Evolutionary conservation across 2,329 filamentous ascomycete genomes (phyloP).

Genomic region (Cercospora beticola): DNA sequence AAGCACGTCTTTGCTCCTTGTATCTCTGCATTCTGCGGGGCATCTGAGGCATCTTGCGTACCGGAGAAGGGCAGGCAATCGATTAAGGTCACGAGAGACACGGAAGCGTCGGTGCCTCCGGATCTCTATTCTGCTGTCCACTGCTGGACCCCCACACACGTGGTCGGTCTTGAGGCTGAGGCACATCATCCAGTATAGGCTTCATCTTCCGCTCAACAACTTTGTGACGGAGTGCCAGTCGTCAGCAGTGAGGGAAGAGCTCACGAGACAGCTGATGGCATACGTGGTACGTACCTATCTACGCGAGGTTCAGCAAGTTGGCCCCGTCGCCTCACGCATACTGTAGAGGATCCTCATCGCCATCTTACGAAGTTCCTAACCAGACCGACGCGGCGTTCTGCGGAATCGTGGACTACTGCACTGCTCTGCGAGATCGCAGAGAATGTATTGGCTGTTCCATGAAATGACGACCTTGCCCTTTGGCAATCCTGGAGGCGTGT

Average conservation of each 20-base stretch:
- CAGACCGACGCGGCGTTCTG: neutral
- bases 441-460: neutral
- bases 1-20: neutral
- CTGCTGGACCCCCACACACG: neutral
- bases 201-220: neutral
- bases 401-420: neutral
- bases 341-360: neutral
- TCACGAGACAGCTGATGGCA: neutral
- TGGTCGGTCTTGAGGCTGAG: neutral
- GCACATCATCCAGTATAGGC: neutral
- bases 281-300: neutral
- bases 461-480: neutral
- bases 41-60: neutral
- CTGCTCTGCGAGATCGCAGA: neutral
- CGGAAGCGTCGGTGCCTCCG: neutral
- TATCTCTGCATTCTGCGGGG: neutral
- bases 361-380: neutral
- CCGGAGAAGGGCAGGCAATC: neutral
- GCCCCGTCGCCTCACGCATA: neutral
- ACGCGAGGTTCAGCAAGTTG: neutral
- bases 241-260: neutral
- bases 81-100: neutral
- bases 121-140: neutral
- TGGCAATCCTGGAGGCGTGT: neutral
- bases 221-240: neutral